These are phyloP conservation scores for Colletotrichum musicola DNA, from an alignment of 2,329 filamentous ascomycete species.

Conservation along the genomic window DNA sequence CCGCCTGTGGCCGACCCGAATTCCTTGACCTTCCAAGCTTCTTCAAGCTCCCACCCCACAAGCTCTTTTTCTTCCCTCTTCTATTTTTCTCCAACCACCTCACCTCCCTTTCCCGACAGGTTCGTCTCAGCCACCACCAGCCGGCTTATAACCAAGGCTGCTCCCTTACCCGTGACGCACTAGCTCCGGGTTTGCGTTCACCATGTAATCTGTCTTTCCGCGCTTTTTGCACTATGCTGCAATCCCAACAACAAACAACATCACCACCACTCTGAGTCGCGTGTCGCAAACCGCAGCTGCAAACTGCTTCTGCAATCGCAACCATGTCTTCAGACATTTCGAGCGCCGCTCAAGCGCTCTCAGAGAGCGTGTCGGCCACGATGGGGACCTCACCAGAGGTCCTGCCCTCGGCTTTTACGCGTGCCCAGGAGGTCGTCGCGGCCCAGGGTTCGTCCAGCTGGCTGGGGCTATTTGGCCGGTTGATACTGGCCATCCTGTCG, in stretches of 20 bases:
- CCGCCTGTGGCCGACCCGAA: constrained; percentile 30
- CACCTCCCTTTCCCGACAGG: constrained; percentile 1
- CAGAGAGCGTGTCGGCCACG: constrained; percentile 48
- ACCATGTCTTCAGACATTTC: constrained; percentile 58
- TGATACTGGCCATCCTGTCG: constrained; percentile 68
- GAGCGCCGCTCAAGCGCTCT: constrained; percentile 51
- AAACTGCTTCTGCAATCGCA: constrained; percentile 39
- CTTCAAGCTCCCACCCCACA: constrained; percentile 36
- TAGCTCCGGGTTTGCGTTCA: constrained; percentile 25
- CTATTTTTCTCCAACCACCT: constrained; percentile 35
- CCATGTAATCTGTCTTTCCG: constrained; percentile 39
- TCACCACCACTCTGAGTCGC: neutral
- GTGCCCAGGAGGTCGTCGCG: constrained; percentile 51
- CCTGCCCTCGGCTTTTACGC: constrained; percentile 55
- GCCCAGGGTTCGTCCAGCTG: constrained; percentile 62
- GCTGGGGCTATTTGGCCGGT: constrained; percentile 68
- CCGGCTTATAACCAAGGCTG: constrained; percentile 11
- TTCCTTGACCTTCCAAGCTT: constrained; percentile 34
- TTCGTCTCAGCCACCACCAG: constrained; percentile 36
- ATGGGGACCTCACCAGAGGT: constrained; percentile 48
- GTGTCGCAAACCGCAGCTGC: constrained; percentile 6
- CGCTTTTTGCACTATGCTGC: constrained; percentile 38
- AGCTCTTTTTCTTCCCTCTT: constrained; percentile 33
- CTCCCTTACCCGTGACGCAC: constrained; percentile 28
- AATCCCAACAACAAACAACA: constrained; percentile 16